Percentiles rank a stretch among this genome's conserved stretches.
phyloP scores from a whole-genome alignment of 345 rosid genomes.

The Gossypium bickii region DNA sequence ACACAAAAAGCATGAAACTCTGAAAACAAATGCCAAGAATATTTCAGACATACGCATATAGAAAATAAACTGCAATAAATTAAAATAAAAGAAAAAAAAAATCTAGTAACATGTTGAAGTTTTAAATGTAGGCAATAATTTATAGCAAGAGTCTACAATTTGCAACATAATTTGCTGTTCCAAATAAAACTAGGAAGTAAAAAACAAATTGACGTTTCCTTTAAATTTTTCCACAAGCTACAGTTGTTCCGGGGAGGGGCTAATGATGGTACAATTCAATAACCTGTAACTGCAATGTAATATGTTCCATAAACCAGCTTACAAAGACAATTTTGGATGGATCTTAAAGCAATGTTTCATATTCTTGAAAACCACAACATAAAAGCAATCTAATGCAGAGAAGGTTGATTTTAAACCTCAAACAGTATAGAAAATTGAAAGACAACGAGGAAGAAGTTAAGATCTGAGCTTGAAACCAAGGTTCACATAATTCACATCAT shows the following conservation, averaged over 20 bases:
- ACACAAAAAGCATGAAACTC: slow-evolving; percentile 89
- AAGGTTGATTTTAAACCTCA: neutral
- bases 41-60: slow-evolving; percentile 4
- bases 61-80: neutral
- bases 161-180: neutral
- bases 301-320: neutral
- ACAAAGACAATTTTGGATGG: neutral
- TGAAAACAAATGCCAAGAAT: slow-evolving; percentile 29
- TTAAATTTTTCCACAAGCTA: neutral
- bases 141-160: neutral
- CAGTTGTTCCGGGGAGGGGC: neutral
- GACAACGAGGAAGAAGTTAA: neutral
- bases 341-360: neutral
- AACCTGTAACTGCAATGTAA: neutral
- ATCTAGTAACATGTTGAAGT: neutral
- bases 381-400: neutral
- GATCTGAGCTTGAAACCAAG: neutral
- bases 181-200: neutral
- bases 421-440: neutral
- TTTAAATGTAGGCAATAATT: neutral
- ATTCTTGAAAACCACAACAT: neutral
- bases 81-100: neutral
- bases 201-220: neutral
- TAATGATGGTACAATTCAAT: neutral
- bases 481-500: neutral